Base-by-base conservation (phyloP, 2,329 filamentous ascomycete species). In the Colletotrichum cereale region DNA sequence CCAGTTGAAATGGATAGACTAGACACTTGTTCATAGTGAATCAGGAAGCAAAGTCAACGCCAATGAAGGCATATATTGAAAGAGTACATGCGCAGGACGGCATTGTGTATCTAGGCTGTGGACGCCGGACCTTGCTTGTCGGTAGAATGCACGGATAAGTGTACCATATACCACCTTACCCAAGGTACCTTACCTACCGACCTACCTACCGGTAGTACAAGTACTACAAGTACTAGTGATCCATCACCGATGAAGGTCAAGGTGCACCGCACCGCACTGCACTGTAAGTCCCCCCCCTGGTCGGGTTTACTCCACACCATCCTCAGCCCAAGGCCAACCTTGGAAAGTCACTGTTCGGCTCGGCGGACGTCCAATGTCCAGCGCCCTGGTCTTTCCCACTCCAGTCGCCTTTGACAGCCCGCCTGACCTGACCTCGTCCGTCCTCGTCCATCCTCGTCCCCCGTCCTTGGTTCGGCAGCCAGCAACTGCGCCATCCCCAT, bases 231-330 rank as follows among this genome's bases (percentile, higher is more conserved):
- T 40, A 40, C 38, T 40, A 8, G 11, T 36, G 52, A n/a, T 8
- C 31, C 26, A 55, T 55, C 31, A 55, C 34, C 12, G 31, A 55
- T 16, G 31, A 31, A 36, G 18, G 52, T 36, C 5, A 36, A 14
- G 52, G 31, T 55, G 52, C 21, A 50, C 48, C 12, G n/a, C 4
- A 12, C 21, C 44, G 21, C 21, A 6, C 42, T n/a, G n/a, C 26
- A 3, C 47, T 29, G 21, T n/a, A 56, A 24, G 21, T 38, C 31
- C 31, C 14, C n/a, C 26, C 64, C 65, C 67, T 47, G 52, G 68
- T 63, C 65, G 58, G 65, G 24, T 68, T 36, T 52, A 60, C 68
- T 68, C 68, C 68, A 69, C 65, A 68, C 48, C 61, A 62, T 62
- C 60, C 26, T 62, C 61, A 18, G 61, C 61, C 48, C 61, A 63